A percentile compares a stretch with the other conserved stretches of the same genome.
Evolutionary conservation across 2,329 filamentous ascomycete genomes (phyloP).

Genomic region (Xylaria multiplex): DNA sequence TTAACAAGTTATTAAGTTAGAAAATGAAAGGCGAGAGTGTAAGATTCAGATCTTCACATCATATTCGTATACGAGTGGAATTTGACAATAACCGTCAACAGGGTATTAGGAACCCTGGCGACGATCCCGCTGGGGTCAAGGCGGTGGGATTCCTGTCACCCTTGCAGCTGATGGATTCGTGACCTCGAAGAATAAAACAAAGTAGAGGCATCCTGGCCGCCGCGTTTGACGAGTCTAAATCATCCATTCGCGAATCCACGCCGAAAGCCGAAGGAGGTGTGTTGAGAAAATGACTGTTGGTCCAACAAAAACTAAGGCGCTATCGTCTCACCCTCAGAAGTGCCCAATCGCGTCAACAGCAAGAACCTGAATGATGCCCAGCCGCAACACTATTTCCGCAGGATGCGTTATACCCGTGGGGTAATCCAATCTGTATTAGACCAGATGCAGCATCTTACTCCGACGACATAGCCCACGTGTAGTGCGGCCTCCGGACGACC

Average conservation of each 20-base stretch:
- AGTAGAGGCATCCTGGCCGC: slow-evolving; percentile 4
- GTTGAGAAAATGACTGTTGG: not conserved
- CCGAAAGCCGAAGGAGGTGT: not conserved
- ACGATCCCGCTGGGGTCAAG: slow-evolving; percentile 21
- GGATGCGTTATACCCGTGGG: slow-evolving; percentile 8
- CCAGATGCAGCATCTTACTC: slow-evolving; percentile 4
- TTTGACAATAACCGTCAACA: slow-evolving; percentile 1
- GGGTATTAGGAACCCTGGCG: slow-evolving; percentile 11
- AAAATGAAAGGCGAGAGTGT: not conserved
- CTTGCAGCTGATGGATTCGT: slow-evolving; percentile 20
- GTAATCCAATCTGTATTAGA: not conserved
- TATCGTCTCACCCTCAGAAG: slow-evolving; percentile 1
- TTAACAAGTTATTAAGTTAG: not conserved
- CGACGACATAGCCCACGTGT: slow-evolving; percentile 11
- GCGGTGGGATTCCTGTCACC: slow-evolving; percentile 14
- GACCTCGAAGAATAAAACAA: slow-evolving; percentile 5
- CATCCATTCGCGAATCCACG: not conserved
- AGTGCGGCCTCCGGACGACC: not conserved
- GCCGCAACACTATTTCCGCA: slow-evolving; percentile 11
- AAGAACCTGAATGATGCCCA: not conserved
- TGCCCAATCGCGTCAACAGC: slow-evolving; percentile 24
- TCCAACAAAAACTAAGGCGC: not conserved
- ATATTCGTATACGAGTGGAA: not conserved
- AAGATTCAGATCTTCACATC: not conserved
- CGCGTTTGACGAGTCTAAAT: not conserved